These are phyloP conservation scores for Picea sitchensis DNA, from an alignment of 75 land plant genomes.

Conservation along the genomic window DNA sequence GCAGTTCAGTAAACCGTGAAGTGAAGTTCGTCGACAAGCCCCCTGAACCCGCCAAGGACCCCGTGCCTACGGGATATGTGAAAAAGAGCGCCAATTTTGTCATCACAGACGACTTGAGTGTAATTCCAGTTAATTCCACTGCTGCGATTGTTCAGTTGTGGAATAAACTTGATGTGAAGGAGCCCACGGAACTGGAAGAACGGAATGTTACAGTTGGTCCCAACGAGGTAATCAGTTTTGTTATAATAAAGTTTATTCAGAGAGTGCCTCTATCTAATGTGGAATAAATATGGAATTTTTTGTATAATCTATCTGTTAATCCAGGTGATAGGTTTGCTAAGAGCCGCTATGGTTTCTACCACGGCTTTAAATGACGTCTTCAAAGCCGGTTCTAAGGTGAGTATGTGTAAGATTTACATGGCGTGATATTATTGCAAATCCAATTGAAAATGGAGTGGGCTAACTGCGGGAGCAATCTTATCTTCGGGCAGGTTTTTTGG, in stretches of 20 bases:
- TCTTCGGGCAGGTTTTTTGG: too few relatives aligned
- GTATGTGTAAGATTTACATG: too few relatives aligned
- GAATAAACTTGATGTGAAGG: neutral
- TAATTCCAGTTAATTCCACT: neutral
- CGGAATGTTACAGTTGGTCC: neutral
- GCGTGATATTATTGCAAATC: too few relatives aligned
- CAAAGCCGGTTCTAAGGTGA: neutral
- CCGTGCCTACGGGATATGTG: neutral
- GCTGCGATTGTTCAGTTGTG: neutral
- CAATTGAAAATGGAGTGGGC: too few relatives aligned
- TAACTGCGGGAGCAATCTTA: too few relatives aligned
- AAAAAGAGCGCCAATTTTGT: neutral
- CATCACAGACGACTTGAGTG: neutral
- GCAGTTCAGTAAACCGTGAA: neutral
- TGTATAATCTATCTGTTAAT: too few relatives aligned
- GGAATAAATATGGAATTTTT: too few relatives aligned
- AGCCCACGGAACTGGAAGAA: neutral
- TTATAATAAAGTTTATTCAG: too few relatives aligned
- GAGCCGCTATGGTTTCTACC: neutral
- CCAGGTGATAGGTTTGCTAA: constrained; percentile 2
- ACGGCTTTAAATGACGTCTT: constrained; percentile 3
- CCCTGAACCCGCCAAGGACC: neutral
- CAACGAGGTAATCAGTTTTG: neutral
- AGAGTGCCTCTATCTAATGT: too few relatives aligned
- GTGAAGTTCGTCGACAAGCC: neutral